Base-by-base conservation (phyloP, 306 rosid species). In the Fagus crenata region DNA sequence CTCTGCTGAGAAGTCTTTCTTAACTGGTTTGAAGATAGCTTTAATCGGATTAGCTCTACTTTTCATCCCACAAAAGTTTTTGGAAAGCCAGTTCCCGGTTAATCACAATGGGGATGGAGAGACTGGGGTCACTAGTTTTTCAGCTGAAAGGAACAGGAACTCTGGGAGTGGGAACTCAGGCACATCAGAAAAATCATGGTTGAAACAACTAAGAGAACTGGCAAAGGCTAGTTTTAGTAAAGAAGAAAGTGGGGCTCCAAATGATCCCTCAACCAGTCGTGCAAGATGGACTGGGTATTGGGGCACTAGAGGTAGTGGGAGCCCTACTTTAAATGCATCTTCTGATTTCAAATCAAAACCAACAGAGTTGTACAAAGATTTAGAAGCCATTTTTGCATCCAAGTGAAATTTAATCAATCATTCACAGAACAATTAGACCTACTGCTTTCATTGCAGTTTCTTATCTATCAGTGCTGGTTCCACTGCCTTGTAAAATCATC, bases 341-440 rank as follows among this genome's bases (percentile, higher is more conserved):
- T 67, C 86, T 75, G 93, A 94, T 78, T 83, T 22, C 76, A 90
- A 85, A 78, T 72, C 91, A 49, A 94, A 90, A 78, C 80, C 89
- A 68, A 83, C 9, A 53, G 82, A 83, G 4, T 79, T 92, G 79
- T 74, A 85, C 80, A 75, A 87, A 81, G 97, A 94, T 82, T 81
- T 94, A 82, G 98, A 94, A 85, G 93, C 93, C 72, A 94, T 94
- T 84, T 94, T 94, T 90, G 87, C 97, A 67, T 88, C 98, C 77
- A 88, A 87, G 81, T 92, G 88, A 91, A 74, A 81, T 15, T 49
- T 31, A 49, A 46, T 39, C 17, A 49, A 46, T 39, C 17, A 59
- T 59, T 41, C 40, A 12, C 17, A 2, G 49, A 22, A 54, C 0
- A 36, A 17, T 32, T 31, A 14, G 17, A 39, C 35, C 40, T 39